A percentile compares a stretch with the other conserved stretches of the same genome.
Evolutionary conservation across 208 protist species (phyloP).

Genomic region (Wallacemonas sp.): DNA sequence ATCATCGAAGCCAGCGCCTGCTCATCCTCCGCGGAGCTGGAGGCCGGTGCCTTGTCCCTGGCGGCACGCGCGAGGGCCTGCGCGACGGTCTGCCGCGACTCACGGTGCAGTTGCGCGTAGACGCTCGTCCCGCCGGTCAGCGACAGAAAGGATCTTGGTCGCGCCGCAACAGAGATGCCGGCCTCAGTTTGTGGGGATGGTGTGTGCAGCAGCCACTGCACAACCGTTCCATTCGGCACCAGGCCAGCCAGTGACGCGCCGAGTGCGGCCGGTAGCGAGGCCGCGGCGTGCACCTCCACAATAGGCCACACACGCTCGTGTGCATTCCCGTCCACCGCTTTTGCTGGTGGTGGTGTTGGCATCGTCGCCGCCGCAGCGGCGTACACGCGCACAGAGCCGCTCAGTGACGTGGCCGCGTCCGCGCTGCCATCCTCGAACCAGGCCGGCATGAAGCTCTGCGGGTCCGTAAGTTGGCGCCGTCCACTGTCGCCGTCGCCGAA

Average conservation of each 20-base stretch:
- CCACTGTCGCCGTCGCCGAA: conserved; percentile 20
- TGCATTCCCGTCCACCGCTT: too few relatives aligned
- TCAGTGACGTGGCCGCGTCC: neutral
- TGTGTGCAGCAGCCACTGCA: conserved; percentile 16
- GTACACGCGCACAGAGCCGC: conserved; percentile 1
- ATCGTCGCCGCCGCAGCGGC: neutral
- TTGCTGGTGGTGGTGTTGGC: too few relatives aligned
- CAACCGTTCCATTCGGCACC: neutral
- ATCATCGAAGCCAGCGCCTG: neutral
- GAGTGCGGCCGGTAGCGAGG: neutral
- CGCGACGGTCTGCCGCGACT: too few relatives aligned
- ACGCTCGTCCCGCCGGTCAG: neutral
- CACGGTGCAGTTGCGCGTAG: conserved; percentile 11
- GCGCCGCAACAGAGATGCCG: neutral
- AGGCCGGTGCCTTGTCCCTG: too few relatives aligned
- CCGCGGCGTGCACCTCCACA: neutral
- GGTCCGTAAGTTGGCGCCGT: conserved; percentile 12
- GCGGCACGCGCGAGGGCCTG: too few relatives aligned
- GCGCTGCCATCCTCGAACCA: conserved; percentile 2
- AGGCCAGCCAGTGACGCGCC: neutral
- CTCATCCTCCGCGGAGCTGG: too few relatives aligned
- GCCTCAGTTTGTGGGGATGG: neutral
- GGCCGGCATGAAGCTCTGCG: conserved; percentile 6
- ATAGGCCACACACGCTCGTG: neutral
- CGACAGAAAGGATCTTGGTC: neutral